Conservation (phyloP, 2,329 filamentous ascomycete genomes). For the Sporothrix variecibatus region DNA sequence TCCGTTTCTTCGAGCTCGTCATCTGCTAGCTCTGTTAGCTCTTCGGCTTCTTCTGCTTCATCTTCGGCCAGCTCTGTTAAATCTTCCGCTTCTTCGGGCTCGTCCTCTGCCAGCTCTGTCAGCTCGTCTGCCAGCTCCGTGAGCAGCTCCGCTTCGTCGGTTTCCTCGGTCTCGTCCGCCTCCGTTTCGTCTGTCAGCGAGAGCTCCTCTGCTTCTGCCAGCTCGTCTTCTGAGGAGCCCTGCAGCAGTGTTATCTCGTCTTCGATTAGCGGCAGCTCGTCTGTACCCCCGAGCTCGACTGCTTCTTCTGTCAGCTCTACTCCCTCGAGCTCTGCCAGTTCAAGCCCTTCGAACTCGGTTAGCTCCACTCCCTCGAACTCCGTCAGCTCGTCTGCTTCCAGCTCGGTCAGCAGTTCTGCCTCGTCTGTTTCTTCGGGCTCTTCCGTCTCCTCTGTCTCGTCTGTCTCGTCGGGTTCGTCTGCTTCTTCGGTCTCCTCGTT, state of each 20-base stretch:
- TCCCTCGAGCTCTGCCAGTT: neutral
- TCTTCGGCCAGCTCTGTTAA: neutral
- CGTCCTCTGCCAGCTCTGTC: neutral
- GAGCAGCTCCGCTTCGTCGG: neutral
- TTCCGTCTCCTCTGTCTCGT: no score
- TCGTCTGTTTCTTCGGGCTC: neutral
- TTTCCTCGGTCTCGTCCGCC: neutral
- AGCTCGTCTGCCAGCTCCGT: neutral
- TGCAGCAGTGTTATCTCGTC: neutral
- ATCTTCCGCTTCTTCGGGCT: neutral
- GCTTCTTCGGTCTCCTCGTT: neutral
- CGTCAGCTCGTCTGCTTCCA: neutral
- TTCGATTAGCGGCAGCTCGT: neutral
- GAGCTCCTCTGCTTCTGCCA: neutral
- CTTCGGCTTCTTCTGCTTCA: neutral
- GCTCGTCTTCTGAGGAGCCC: neutral
- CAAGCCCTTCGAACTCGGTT: no score
- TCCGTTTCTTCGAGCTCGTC: neutral
- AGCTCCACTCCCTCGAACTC: no score
- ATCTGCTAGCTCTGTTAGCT: neutral
- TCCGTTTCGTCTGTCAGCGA: neutral
- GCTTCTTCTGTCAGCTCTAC: neutral
- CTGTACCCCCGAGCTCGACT: neutral
- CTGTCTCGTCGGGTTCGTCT: neutral
- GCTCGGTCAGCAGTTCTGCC: neutral